Evolutionary conservation across 495 filamentous ascomycete species (phyloP).

Genomic region (Niebla homalea): DNA sequence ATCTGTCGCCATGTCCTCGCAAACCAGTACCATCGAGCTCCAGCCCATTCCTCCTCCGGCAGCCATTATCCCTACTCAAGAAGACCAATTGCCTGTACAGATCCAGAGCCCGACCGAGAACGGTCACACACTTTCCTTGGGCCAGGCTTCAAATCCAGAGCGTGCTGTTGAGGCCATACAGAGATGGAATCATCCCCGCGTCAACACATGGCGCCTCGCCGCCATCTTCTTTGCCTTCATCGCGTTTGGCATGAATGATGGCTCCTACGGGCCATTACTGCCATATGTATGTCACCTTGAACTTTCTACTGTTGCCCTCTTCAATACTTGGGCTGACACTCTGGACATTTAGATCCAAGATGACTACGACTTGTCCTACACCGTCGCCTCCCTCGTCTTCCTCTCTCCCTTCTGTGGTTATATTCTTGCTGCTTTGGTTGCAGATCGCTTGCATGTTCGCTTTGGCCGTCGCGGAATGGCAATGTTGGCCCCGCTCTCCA

Average conservation of each 20-base stretch:
- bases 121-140: not conserved
- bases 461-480: slow-evolving; percentile 68
- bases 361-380: slow-evolving; percentile 46
- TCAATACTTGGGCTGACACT: not conserved
- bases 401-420: slow-evolving; percentile 49
- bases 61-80: not conserved
- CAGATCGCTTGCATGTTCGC: slow-evolving; percentile 41
- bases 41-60: not conserved
- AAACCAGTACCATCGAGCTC: not conserved
- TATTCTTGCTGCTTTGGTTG: slow-evolving; percentile 41
- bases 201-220: slow-evolving; percentile 51
- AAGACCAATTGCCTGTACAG: not conserved
- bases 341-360: slow-evolving; percentile 34
- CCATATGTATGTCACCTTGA: slow-evolving; percentile 33
- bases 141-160: not conserved
- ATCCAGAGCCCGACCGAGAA: not conserved
- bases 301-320: not conserved
- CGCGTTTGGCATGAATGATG: slow-evolving; percentile 73
- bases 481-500: slow-evolving; percentile 47
- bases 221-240: slow-evolving; percentile 62
- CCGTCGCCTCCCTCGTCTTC: slow-evolving; percentile 49
- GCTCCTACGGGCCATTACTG: slow-evolving; percentile 62
- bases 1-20: not conserved
- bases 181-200: slow-evolving; percentile 56
- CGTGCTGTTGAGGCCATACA: slow-evolving; percentile 18